Conservation (phyloP, 2,329 filamentous ascomycete species). For the Torrubiellomyces zombiae region DNA sequence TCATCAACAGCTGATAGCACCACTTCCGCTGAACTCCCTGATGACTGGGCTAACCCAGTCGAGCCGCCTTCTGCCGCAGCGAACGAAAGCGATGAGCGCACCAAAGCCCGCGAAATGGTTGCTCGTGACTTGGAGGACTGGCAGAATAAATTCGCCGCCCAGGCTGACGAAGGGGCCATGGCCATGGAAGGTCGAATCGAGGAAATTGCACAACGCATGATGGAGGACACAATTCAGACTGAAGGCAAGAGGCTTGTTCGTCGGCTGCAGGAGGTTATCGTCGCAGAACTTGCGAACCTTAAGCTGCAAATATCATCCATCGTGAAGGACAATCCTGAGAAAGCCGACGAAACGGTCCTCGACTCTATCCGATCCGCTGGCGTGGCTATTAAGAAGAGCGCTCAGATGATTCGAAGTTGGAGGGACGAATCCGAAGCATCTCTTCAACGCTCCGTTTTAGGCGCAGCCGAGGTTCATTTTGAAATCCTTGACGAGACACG, state of each 20-base stretch:
- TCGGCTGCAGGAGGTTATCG: constrained; percentile 51
- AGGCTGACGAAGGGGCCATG: constrained; percentile 60
- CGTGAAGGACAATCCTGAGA: constrained; percentile 27
- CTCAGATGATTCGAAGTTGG: constrained; percentile 64
- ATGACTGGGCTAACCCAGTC: constrained; percentile 18
- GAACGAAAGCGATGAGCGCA: constrained; percentile 35
- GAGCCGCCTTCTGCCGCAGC: constrained; percentile 27
- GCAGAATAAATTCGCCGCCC: constrained; percentile 76
- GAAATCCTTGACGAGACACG: constrained; percentile 69
- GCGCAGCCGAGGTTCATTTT: constrained; percentile 65
- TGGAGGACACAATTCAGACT: constrained; percentile 46
- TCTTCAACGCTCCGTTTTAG: constrained; percentile 49
- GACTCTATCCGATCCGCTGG: constrained; percentile 48
- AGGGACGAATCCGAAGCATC: constrained; percentile 54
- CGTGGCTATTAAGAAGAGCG: constrained; percentile 56
- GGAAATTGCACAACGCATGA: constrained; percentile 37
- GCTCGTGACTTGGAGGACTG: constrained; percentile 65
- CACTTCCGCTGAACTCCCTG: too few relatives aligned
- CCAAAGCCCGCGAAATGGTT: constrained; percentile 49
- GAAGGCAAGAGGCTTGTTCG: constrained; percentile 51
- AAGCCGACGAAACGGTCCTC: constrained; percentile 25
- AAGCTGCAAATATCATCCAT: constrained; percentile 51
- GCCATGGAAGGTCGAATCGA: constrained; percentile 57
- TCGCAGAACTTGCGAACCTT: constrained; percentile 45
- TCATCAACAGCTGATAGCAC: too few relatives aligned